Percentiles rank a stretch among this genome's conserved stretches.
Conservation (phyloP, 345 rosid genomes). For the Reutealis trisperma region DNA sequence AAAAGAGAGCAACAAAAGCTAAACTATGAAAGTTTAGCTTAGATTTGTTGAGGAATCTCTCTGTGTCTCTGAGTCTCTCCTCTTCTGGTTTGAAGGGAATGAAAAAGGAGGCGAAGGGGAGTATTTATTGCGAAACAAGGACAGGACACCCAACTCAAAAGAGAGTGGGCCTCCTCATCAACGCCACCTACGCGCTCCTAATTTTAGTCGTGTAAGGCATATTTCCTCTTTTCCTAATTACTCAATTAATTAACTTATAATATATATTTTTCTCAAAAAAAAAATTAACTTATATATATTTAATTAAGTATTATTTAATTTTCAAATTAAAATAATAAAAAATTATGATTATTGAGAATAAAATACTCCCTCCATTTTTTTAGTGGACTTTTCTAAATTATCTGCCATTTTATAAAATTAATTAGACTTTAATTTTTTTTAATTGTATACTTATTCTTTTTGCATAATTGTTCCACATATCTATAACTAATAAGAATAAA, state of each 20-base stretch:
- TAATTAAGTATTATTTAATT: too few species aligned
- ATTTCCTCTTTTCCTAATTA: background rate
- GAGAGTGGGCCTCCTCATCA: background rate
- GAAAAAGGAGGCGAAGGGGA: background rate
- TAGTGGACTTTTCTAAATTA: too few species aligned
- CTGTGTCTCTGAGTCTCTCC: background rate
- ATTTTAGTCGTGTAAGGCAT: background rate
- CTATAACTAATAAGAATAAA: too few species aligned
- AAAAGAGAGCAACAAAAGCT: background rate
- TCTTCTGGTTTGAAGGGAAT: conserved; percentile 1
- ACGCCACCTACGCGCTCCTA: background rate
- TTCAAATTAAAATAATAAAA: too few species aligned
- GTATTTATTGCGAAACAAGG: background rate
- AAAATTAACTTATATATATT: too few species aligned
- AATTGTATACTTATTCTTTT: too few species aligned
- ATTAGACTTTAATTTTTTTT: too few species aligned
- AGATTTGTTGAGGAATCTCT: background rate
- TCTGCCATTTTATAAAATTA: too few species aligned
- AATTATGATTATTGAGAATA: too few species aligned
- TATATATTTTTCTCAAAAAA: too few species aligned
- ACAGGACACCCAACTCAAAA: background rate
- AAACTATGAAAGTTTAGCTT: conserved; percentile 9
- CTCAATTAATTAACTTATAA: background rate
- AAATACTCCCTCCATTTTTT: too few species aligned
- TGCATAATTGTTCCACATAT: too few species aligned